Evolutionary conservation across 2,329 filamentous ascomycete species (phyloP).

Genomic region (Beauveria sp.): DNA sequence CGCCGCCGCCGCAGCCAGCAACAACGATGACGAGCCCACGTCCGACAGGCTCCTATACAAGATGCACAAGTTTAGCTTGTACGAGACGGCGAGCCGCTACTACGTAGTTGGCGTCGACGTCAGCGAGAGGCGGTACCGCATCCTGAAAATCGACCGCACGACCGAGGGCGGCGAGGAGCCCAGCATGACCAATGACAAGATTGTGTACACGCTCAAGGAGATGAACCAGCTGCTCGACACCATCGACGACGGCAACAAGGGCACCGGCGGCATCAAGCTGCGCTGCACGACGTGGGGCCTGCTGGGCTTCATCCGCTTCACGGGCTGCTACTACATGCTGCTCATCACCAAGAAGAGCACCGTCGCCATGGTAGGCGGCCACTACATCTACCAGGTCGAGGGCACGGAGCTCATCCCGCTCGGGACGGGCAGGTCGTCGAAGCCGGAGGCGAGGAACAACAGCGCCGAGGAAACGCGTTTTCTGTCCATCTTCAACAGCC

Average conservation of each 20-base stretch:
- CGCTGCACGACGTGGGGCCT: conserved; percentile 90
- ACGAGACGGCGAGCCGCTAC: conserved; percentile 88
- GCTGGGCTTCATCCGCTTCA: conserved; percentile 92
- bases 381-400: conserved; percentile 93
- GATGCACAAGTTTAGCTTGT: conserved; percentile 97
- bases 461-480: conserved; percentile 78
- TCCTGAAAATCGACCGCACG: conserved; percentile 91
- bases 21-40: conserved; percentile 26
- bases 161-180: conserved; percentile 70
- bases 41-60: conserved; percentile 40
- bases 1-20: conserved; percentile 9
- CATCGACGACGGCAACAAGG: conserved; percentile 91
- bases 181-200: conserved; percentile 86
- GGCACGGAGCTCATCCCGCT: conserved; percentile 86
- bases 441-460: conserved; percentile 65
- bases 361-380: conserved; percentile 90
- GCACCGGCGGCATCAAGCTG: conserved; percentile 80
- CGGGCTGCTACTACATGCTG: conserved; percentile 94
- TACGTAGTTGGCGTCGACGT: conserved; percentile 93
- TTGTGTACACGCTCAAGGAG: conserved; percentile 84
- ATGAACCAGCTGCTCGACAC: conserved; percentile 90
- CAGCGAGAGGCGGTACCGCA: conserved; percentile 78
- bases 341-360: conserved; percentile 93
- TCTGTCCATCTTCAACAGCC: conserved; percentile 77
- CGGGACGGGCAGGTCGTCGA: conserved; percentile 61